phyloP scores from a whole-genome alignment of 495 filamentous ascomycete genomes.

The Penicillium malachiteum region DNA sequence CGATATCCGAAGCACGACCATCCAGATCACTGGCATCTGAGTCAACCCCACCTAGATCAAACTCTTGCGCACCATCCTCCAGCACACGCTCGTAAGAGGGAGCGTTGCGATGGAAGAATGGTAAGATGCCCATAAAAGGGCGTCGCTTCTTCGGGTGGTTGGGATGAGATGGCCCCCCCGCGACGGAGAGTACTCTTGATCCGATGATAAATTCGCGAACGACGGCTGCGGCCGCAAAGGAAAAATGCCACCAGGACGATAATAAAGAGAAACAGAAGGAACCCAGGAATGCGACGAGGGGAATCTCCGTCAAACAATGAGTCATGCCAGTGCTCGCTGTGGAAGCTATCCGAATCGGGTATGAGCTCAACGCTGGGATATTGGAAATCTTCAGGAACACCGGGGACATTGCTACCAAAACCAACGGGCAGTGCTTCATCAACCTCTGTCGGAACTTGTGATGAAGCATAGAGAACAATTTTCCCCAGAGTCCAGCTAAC shows the following conservation, averaged over 20 bases:
- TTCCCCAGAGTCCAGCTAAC: constrained; percentile 99
- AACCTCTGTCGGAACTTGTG: constrained; percentile 68
- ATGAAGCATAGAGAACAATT: constrained; percentile 95
- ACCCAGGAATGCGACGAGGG: constrained; percentile 67
- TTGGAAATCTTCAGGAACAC: constrained; percentile 77
- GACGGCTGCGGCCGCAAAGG: constrained; percentile 68
- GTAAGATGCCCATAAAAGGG: constrained; percentile 50
- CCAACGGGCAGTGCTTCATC: constrained; percentile 72
- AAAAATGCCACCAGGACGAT: constrained; percentile 65
- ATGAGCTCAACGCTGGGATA: constrained; percentile 66
- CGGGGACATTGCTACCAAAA: constrained; percentile 77
- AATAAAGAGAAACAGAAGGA: constrained; percentile 73
- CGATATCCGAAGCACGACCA: constrained; percentile 34
- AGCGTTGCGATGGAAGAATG: constrained; percentile 53
- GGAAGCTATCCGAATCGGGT: constrained; percentile 42
- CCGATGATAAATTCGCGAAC: constrained; percentile 62
- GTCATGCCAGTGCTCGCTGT: constrained; percentile 73
- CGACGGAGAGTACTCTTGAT: constrained; percentile 51
- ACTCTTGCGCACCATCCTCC: constrained; percentile 69
- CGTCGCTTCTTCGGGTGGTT: constrained; percentile 52
- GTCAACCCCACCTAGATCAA: constrained; percentile 68
- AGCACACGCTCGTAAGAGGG: constrained; percentile 83
- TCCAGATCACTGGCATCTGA: constrained; percentile 56
- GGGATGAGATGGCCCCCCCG: constrained; percentile 50
- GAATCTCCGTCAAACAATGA: constrained; percentile 59